Evolutionary conservation across 805 yeast genomes (phyloP), one percentile per base, ranked within the genome.

Genomic region (Candida easanensis): DNA sequence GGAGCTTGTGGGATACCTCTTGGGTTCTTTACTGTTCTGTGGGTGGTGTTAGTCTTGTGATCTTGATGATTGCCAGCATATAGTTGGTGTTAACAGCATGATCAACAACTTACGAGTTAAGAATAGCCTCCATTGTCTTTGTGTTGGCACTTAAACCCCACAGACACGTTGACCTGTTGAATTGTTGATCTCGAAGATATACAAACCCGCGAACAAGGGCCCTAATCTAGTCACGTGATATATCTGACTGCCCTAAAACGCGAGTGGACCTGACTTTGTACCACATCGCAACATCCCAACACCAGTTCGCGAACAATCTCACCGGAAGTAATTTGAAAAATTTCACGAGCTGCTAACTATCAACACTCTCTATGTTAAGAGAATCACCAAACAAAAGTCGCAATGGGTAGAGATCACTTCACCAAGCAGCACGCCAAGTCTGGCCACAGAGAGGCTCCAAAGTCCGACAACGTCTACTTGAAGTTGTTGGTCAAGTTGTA

Each of bases 401-500:
- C 64, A 68, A 90, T 90, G 98, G 98, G 97, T 84, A 88, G 84
- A 78, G 98, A 93, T 80, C 96, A 88, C 80, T 80, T 84, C 76
- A 72, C 82, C 73, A 93, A 91, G 77, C 97, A 88, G 79, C 99
- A 93, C 84, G 81, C 79, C 70, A 88, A 89, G 78, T 77, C 84
- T 63, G 84, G 95, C 76, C 96, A 88, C 88, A 89, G 99, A 80
- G 77, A 84, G 71, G 97, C 97, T 76, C 99, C 99, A 79, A 88
- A 88, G 82, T 91, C 98, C 61, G 96, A 93, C 79, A 93, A 93
- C 73, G 97, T 90, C 78, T 93, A 93, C 97, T 81, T 93, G 79
- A 86, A 85, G 77, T 77, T 93, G 71, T 85, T 93, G 77, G 98
- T 91, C 74, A 91, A 91, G 85, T 81, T 93, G 66, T 93, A 90